phyloP scores from a whole-genome alignment of 495 filamentous ascomycete species.

The Venustampulla echinocandica region DNA sequence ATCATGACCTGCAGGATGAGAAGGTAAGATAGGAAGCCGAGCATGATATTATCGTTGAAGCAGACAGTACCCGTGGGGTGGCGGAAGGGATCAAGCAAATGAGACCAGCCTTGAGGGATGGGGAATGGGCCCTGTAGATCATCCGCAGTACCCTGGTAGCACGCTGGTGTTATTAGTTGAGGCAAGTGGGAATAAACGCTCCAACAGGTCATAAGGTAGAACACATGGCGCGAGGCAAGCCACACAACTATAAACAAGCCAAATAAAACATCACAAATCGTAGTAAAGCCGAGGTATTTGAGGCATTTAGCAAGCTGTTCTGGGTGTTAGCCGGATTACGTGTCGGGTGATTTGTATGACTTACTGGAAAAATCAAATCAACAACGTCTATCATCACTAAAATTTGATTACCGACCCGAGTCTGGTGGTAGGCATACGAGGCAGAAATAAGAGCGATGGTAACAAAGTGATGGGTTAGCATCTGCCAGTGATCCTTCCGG shows the following conservation, averaged over 20 bases:
- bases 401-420: constrained; percentile 61
- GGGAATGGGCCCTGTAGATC: constrained; percentile 39
- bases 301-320: constrained; percentile 61
- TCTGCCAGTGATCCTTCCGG: constrained; percentile 69
- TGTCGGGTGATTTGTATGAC: constrained; percentile 21
- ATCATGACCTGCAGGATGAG: constrained; percentile 56
- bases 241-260: constrained; percentile 63
- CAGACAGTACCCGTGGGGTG: constrained; percentile 51
- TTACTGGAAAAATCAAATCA: constrained; percentile 62
- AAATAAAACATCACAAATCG: constrained; percentile 60
- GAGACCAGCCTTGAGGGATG: constrained; percentile 41
- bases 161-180: constrained; percentile 47
- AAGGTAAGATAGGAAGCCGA: constrained; percentile 52
- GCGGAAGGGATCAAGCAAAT: constrained; percentile 50
- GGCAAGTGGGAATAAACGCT: constrained; percentile 54
- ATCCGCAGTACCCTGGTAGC: constrained; percentile 44
- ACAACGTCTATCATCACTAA: constrained; percentile 69
- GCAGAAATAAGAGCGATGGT: constrained; percentile 54
- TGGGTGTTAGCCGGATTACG: constrained; percentile 1
- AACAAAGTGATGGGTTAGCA: constrained; percentile 69
- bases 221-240: constrained; percentile 59
- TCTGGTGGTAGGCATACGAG: constrained; percentile 59
- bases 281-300: constrained; percentile 58
- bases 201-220: constrained; percentile 57
- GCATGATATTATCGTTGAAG: constrained; percentile 53